Conservation (phyloP, 305 asterid genomes). For the Fraxinus nigra region DNA sequence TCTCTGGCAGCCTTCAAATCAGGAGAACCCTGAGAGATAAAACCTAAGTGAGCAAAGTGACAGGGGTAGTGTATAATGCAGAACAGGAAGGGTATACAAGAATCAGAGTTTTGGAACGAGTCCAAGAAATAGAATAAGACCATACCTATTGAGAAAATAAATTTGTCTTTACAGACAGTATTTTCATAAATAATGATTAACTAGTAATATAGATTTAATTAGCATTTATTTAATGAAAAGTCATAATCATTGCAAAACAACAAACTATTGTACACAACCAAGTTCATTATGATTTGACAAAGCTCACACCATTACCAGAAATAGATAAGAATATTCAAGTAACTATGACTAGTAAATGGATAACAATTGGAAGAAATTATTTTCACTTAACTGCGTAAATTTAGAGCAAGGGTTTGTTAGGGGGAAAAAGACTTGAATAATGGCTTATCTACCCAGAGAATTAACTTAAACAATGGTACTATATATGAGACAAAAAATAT, state of each 20-base stretch:
- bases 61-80: neutral
- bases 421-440: neutral
- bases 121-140: neutral
- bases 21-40: constrained; percentile 77
- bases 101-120: neutral
- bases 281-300: constrained; percentile 2
- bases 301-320: neutral
- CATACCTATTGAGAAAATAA: neutral
- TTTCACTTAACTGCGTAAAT: neutral
- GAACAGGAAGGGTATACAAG: neutral
- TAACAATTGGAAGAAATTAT: neutral
- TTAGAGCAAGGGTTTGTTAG: neutral
- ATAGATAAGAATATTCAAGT: neutral
- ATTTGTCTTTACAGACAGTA: neutral
- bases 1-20: constrained; percentile 95
- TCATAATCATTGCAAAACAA: neutral
- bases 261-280: neutral
- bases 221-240: neutral
- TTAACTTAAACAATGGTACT: neutral
- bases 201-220: neutral
- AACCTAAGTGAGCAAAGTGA: constrained; percentile 11
- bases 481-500: neutral
- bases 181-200: neutral
- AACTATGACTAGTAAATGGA: neutral
- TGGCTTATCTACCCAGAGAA: neutral